Conservation (phyloP, 2,329 filamentous ascomycete genomes). For the Byssochlamys sp. region DNA sequence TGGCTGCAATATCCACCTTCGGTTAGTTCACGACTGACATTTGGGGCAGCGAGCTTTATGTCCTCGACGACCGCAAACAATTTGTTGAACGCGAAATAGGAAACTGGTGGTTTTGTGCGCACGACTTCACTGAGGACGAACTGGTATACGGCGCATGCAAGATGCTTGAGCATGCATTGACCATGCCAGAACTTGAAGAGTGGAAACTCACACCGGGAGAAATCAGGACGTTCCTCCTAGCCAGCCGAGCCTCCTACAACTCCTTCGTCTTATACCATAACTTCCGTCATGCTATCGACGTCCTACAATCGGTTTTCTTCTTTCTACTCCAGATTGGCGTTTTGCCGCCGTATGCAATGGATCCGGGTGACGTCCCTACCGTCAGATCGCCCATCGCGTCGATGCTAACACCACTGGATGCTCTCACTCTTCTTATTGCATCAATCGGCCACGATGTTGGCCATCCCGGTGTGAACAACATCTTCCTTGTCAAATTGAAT, state of each 20-base stretch:
- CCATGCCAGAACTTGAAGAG: slow-evolving; percentile 66
- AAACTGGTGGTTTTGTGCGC: slow-evolving; percentile 79
- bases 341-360: slow-evolving; percentile 56
- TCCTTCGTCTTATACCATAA: slow-evolving; percentile 95
- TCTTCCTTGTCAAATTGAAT: slow-evolving; percentile 84
- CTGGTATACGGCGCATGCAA: slow-evolving; percentile 72
- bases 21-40: slow-evolving; percentile 4
- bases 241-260: slow-evolving; percentile 89
- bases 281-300: slow-evolving; percentile 92
- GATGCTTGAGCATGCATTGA: slow-evolving; percentile 83
- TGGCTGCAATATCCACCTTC: slow-evolving; percentile 2
- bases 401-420: slow-evolving; percentile 76
- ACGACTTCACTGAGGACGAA: slow-evolving; percentile 82
- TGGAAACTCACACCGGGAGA: slow-evolving; percentile 74
- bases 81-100: slow-evolving; percentile 61
- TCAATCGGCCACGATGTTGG: slow-evolving; percentile 98
- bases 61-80: slow-evolving; percentile 56
- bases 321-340: slow-evolving; percentile 75
- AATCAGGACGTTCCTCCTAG: slow-evolving; percentile 73
- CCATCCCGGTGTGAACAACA: slow-evolving; percentile 95
- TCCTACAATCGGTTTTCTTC: slow-evolving; percentile 83
- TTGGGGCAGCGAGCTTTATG: slow-evolving; percentile 49
- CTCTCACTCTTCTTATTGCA: slow-evolving; percentile 77
- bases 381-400: slow-evolving; percentile 57
- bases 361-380: slow-evolving; percentile 20